phyloP scores from a whole-genome alignment of 2,329 filamentous ascomycete genomes.

The Neofusicoccum umdonicola region DNA sequence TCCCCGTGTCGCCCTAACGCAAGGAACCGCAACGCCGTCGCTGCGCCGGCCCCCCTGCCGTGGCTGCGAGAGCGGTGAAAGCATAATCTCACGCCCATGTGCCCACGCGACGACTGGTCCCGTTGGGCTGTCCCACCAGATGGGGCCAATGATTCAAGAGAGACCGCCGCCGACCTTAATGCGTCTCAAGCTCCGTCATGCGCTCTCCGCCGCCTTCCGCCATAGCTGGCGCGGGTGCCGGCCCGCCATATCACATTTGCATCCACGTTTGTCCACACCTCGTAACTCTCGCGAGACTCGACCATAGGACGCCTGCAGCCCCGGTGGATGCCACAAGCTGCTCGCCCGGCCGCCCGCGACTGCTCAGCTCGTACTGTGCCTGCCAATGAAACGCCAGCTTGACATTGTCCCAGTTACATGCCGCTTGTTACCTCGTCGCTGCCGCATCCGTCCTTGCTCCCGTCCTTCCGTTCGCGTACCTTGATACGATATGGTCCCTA shows the following conservation, averaged over 20 bases:
- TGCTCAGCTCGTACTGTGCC: slow-evolving; percentile 5
- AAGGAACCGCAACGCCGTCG: slow-evolving; percentile 8
- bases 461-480: slow-evolving; percentile 4
- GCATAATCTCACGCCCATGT: not conserved
- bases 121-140: not conserved
- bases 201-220: not conserved
- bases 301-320: not conserved
- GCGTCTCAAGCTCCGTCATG: not conserved
- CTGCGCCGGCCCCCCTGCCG: not conserved
- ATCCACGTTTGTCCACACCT: not conserved
- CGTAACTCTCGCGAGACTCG: not conserved
- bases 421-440: not conserved
- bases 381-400: not conserved
- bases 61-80: slow-evolving; percentile 8
- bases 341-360: not conserved
- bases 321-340: not conserved
- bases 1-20: slow-evolving; percentile 10
- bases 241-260: slow-evolving; percentile 4
- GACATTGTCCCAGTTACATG: not conserved
- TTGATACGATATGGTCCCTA: not conserved
- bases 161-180: not conserved
- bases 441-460: slow-evolving; percentile 12
- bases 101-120: not conserved
- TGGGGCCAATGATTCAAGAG: not conserved
- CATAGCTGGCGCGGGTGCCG: not conserved